Conservation (phyloP, 805 yeast genomes). For the Ogataea nakhonphanomensis region DNA sequence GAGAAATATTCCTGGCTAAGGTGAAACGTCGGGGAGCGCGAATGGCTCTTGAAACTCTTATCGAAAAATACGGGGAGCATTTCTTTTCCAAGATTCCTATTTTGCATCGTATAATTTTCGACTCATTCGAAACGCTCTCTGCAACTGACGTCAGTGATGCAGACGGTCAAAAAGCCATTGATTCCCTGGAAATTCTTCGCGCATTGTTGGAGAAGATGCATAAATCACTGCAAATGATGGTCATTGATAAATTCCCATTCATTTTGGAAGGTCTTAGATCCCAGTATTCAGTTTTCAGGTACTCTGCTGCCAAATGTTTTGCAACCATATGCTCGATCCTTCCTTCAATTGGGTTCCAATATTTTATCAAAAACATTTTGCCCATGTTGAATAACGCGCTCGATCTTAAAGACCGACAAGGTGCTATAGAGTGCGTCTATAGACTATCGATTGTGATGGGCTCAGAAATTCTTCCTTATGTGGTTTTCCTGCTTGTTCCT, state of each 20-base stretch:
- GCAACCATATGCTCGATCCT: conserved; percentile 71
- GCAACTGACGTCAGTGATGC: conserved; percentile 35
- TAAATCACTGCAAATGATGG: conserved; percentile 42
- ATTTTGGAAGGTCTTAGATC: conserved; percentile 57
- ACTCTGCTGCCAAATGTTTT: conserved; percentile 85
- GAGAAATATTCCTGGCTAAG: conserved; percentile 67
- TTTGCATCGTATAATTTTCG: conserved; percentile 60
- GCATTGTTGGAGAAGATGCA: conserved; percentile 67
- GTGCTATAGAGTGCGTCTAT: conserved; percentile 87
- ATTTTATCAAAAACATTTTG: conserved; percentile 69
- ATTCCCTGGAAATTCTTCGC: conserved; percentile 77
- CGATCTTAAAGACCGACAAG: conserved; percentile 72
- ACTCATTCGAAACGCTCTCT: conserved; percentile 45
- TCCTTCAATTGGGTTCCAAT: conserved; percentile 71
- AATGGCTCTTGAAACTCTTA: conserved; percentile 58
- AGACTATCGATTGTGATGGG: conserved; percentile 87
- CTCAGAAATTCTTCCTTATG: conserved; percentile 83
- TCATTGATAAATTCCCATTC: conserved; percentile 52
- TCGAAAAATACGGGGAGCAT: conserved; percentile 47
- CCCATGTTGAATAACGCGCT: conserved; percentile 81
- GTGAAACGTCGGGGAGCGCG: conserved; percentile 85
- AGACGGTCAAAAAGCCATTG: conserved; percentile 78
- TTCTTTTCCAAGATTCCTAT: conserved; percentile 66
- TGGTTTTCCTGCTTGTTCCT: conserved; percentile 93
- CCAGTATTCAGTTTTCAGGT: conserved; percentile 77